phyloP scores from a whole-genome alignment of 2,329 filamentous ascomycete species.

The Akanthomyces muscarius region DNA sequence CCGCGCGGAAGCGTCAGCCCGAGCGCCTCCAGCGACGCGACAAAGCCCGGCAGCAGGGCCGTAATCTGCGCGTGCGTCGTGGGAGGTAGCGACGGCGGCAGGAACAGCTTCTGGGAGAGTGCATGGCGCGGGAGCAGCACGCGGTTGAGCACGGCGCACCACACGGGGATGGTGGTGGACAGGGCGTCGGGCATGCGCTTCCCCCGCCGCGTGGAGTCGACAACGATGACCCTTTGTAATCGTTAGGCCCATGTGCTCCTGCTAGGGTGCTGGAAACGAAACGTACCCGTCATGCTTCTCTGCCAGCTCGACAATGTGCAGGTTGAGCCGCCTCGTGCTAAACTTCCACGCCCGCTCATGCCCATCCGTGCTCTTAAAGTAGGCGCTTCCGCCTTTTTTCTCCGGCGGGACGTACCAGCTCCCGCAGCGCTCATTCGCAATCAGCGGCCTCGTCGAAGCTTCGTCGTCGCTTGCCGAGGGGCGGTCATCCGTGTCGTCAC shows the following conservation, averaged over 20 bases:
- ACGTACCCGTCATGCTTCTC: constrained; percentile 62
- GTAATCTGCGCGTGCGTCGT: constrained; percentile 74
- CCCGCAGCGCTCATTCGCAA: constrained; percentile 93
- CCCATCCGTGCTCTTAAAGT: constrained; percentile 98
- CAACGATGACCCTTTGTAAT: constrained; percentile 63
- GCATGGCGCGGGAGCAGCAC: constrained; percentile 63
- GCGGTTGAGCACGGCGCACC: constrained; percentile 83
- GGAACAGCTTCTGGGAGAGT: constrained; percentile 53
- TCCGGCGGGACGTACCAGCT: constrained; percentile 82
- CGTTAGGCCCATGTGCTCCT: too few species aligned
- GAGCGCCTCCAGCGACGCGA: constrained; percentile 50
- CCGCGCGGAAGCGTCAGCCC: constrained; percentile 52
- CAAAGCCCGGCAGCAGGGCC: constrained; percentile 52
- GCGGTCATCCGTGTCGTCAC: neutral
- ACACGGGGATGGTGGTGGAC: constrained; percentile 89
- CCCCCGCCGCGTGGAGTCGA: constrained; percentile 88
- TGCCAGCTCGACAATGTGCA: constrained; percentile 71
- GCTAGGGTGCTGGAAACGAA: too few species aligned
- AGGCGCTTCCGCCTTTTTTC: constrained; percentile 68
- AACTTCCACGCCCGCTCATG: constrained; percentile 90
- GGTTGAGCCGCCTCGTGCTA: constrained; percentile 76
- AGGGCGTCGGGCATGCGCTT: constrained; percentile 95
- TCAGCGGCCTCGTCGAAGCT: constrained; percentile 54
- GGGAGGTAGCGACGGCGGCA: constrained; percentile 69
- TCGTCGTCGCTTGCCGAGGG: neutral